These are phyloP conservation scores for Stagonosporopsis vannaccii DNA, from an alignment of 2,329 filamentous ascomycete genomes.

Conservation along the genomic window DNA sequence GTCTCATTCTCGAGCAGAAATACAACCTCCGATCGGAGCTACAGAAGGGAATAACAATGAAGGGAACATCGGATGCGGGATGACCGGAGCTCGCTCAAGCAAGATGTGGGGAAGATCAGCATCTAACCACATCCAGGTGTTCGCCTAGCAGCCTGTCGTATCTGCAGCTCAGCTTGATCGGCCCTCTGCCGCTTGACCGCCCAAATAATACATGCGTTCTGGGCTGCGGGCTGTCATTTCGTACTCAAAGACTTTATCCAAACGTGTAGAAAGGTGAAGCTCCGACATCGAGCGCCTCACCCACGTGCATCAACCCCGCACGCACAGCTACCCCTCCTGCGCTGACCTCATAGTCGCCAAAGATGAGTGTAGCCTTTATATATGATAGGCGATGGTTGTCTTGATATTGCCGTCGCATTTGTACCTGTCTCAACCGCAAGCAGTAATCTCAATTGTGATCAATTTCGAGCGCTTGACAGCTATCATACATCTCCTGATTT, in stretches of 20 bases:
- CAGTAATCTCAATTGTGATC: background rate
- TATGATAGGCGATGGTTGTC: background rate
- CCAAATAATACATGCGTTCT: background rate
- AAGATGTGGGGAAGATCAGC: conserved; percentile 16
- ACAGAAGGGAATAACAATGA: background rate
- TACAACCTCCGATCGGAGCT: background rate
- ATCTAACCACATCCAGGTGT: background rate
- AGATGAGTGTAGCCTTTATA: conserved; percentile 11
- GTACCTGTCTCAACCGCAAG: background rate
- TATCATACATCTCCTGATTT: background rate
- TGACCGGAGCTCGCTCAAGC: background rate
- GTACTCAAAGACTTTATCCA: conserved; percentile 2
- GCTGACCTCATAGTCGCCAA: conserved; percentile 15
- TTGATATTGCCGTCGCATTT: background rate
- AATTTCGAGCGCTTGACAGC: background rate
- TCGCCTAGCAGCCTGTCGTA: background rate
- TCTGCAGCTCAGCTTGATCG: conserved; percentile 13
- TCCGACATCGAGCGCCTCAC: conserved; percentile 12
- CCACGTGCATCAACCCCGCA: conserved; percentile 22
- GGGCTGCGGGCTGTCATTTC: conserved; percentile 3
- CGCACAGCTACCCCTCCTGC: conserved; percentile 17
- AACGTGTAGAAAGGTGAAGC: background rate
- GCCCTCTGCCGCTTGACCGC: conserved; percentile 3
- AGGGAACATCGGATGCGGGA: conserved; percentile 8
- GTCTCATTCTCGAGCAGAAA: no score